Evolutionary conservation across 129 eudicot species (phyloP).

Genomic region (Artemisia argyi): DNA sequence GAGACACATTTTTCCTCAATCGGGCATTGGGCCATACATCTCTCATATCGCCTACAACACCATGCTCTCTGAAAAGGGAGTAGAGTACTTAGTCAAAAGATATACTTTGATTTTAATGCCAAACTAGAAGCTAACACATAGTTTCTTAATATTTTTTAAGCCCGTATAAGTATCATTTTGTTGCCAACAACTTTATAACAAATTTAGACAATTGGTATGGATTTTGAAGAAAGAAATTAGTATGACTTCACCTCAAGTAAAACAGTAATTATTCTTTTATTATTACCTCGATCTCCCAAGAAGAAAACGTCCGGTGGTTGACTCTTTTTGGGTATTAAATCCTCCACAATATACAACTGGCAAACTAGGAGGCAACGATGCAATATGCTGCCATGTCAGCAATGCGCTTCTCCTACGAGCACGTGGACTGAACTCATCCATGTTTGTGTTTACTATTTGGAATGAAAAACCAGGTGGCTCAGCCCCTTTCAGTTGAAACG

Average conservation of each 20-base stretch:
- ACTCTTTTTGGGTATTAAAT: slow-evolving; percentile 95
- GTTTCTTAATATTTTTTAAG: background rate
- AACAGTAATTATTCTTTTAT: background rate
- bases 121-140: background rate
- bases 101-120: slow-evolving; percentile 9
- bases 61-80: slow-evolving; percentile 71
- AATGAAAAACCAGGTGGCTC: slow-evolving; percentile 96
- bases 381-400: slow-evolving; percentile 98
- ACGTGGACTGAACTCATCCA: slow-evolving; percentile 94
- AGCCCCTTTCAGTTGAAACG: slow-evolving; percentile 90
- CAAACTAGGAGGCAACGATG: slow-evolving; percentile 97
- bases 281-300: slow-evolving; percentile 95
- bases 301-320: slow-evolving; percentile 95
- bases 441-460: slow-evolving; percentile 89
- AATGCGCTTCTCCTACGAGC: slow-evolving; percentile 98
- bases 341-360: slow-evolving; percentile 97
- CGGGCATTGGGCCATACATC: slow-evolving; percentile 99
- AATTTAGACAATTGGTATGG: background rate
- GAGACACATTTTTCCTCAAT: slow-evolving; percentile 81
- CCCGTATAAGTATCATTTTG: background rate
- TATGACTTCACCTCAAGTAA: background rate
- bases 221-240: background rate
- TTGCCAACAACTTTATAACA: slow-evolving; percentile 6
- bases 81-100: slow-evolving; percentile 8
- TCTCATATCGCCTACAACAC: slow-evolving; percentile 97